phyloP scores from a whole-genome alignment of 2,329 filamentous ascomycete species.

The Acrocalymma vagum region DNA sequence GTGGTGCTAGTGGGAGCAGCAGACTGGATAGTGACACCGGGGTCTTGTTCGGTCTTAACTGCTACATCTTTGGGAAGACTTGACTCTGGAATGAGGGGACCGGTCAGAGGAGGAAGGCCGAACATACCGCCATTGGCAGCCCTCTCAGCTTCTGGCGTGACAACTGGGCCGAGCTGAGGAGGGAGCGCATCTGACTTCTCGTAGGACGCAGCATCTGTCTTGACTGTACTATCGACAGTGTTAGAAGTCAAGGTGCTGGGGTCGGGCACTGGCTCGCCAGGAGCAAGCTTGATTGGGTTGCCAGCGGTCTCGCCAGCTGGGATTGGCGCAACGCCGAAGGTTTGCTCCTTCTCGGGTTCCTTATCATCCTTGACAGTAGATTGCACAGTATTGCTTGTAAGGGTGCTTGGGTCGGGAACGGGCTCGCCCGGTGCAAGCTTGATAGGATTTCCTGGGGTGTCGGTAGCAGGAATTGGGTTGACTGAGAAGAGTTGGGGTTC shows the following conservation, averaged over 20 bases:
- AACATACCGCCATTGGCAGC: slow-evolving; percentile 56
- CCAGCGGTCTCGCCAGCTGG: slow-evolving; percentile 67
- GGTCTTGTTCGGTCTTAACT: slow-evolving; percentile 47
- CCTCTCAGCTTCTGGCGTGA: slow-evolving; percentile 54
- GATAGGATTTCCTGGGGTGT: slow-evolving; percentile 77
- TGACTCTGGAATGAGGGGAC: slow-evolving; percentile 81
- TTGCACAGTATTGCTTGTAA: slow-evolving; percentile 76
- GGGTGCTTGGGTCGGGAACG: slow-evolving; percentile 71
- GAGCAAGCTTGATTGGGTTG: slow-evolving; percentile 81
- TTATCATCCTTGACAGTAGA: slow-evolving; percentile 56
- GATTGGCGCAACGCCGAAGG: slow-evolving; percentile 66
- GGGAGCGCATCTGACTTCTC: slow-evolving; percentile 74
- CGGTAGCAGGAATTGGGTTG: slow-evolving; percentile 67
- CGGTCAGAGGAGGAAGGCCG: slow-evolving; percentile 59
- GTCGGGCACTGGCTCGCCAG: slow-evolving; percentile 83
- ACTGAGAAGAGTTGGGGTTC: slow-evolving; percentile 59
- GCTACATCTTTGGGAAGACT: slow-evolving; percentile 73
- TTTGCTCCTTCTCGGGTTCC: slow-evolving; percentile 45
- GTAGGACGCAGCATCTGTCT: slow-evolving; percentile 81
- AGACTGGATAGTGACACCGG: slow-evolving; percentile 52
- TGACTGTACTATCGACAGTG: slow-evolving; percentile 69
- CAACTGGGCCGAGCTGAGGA: slow-evolving; percentile 55
- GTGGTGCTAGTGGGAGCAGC: slow-evolving; percentile 56
- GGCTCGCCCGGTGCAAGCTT: slow-evolving; percentile 80
- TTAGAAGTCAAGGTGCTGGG: slow-evolving; percentile 69